Evolutionary conservation across 345 rosid species (phyloP).

Genomic region (Ailanthus altissimus): DNA sequence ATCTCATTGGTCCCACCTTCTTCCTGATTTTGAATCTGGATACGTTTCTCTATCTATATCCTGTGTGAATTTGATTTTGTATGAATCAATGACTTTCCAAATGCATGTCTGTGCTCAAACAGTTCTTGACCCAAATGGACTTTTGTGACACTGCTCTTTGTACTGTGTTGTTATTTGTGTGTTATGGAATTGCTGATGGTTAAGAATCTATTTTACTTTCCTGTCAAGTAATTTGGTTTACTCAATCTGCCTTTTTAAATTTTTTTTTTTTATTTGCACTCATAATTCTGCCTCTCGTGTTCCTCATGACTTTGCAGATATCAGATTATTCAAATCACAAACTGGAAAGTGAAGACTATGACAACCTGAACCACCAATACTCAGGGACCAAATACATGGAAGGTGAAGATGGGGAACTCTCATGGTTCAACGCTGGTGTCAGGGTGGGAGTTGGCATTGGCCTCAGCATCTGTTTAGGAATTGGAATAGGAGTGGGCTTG

Average conservation of each 20-base stretch:
- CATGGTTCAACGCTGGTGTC: constrained; percentile 95
- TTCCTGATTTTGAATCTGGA: not conserved
- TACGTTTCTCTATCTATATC: not conserved
- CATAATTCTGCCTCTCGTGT: constrained; percentile 20
- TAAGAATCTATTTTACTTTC: not conserved
- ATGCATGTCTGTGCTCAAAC: not conserved
- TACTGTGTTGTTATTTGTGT: not conserved
- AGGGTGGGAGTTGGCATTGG: constrained; percentile 95
- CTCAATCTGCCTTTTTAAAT: not conserved
- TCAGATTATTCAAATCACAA: constrained; percentile 42
- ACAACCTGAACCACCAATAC: constrained; percentile 34
- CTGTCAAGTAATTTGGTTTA: not conserved
- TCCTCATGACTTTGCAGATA: constrained; percentile 33
- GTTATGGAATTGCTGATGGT: not conserved
- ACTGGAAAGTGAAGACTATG: constrained; percentile 45
- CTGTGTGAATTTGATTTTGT: not conserved
- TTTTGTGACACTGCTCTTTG: not conserved
- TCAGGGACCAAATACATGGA: constrained; percentile 45
- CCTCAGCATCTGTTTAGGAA: constrained; percentile 76
- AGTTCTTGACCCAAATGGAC: not conserved
- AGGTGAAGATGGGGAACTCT: constrained; percentile 76
- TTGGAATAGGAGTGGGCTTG: constrained; percentile 84
- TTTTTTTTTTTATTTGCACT: not conserved
- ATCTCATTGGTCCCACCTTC: not conserved
- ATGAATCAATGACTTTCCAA: not conserved